Conservation (phyloP, 345 rosid species). For the Lenwebbia sp. region DNA sequence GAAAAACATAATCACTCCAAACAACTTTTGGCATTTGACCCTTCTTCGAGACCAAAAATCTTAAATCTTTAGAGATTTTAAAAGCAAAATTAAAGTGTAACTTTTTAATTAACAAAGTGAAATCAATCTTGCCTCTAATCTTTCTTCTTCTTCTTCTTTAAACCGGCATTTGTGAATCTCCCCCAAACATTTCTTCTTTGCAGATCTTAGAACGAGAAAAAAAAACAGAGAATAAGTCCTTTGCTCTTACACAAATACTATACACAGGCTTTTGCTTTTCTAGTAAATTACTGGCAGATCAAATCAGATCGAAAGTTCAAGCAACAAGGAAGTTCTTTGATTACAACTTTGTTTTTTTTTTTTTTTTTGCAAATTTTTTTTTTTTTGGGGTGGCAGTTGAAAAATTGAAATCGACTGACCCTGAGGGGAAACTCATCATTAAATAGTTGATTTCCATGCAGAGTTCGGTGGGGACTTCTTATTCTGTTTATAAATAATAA, state of each 20-base stretch:
- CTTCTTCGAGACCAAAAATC: accelerated
- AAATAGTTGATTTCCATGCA: not conserved
- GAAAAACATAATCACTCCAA: not conserved
- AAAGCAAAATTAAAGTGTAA: not conserved
- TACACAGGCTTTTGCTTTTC: too few relatives aligned
- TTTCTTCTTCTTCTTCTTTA: not conserved
- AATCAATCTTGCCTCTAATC: not conserved
- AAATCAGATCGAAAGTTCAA: not conserved
- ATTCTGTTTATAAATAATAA: not conserved
- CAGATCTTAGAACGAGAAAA: not conserved
- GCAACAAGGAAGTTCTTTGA: not conserved
- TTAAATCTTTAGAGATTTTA: not conserved
- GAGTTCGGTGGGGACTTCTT: not conserved
- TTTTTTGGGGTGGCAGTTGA: not conserved
- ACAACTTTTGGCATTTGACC: not conserved
- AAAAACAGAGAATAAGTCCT: not conserved
- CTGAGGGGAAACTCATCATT: not conserved
- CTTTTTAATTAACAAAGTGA: not conserved
- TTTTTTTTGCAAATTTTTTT: not conserved
- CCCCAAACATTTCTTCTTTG: not conserved
- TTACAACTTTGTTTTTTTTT: not conserved
- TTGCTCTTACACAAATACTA: too few relatives aligned
- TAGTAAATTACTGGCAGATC: not conserved
- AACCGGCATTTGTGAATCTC: too few relatives aligned
- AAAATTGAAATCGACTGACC: not conserved